Evolutionary conservation across 371 early-diverging fungal genomes (phyloP), one percentile per base, ranked within the genome.

Genomic region (Ordospora pajunii): DNA sequence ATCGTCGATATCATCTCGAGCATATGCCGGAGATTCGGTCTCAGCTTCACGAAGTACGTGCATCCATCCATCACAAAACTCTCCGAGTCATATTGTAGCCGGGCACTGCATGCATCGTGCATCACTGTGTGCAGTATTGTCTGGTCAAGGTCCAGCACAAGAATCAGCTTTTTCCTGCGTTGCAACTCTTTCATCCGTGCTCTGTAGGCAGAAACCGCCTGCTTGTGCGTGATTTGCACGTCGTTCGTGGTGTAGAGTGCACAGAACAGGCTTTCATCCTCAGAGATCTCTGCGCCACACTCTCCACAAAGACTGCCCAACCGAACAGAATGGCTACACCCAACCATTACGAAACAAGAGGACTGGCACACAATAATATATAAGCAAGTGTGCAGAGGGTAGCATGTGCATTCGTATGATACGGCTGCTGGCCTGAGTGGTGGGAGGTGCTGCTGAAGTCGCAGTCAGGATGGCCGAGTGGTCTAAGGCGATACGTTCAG

Each of bases 91-190:
- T 92, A 90, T 5, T 32, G 32, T 32, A 5, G 32, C 5, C 2
- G 32, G 5, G 32, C 32, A 32, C 32, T 32, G 5, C 32, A 32
- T 32, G 32, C 32, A 32, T 32, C 32, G 5, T 32, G 32, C 40
- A 89, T 89, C 7, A 91, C 89, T 10, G 96, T 95, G 72, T 97
- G 98, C n/a, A 97, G 89, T 21, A 98, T 87, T 0, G 99, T 98
- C 84, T 94, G 96, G 83, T 98, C 99, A 54, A 98, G 87, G 86
- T 98, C 99, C 23, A 98, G 87, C 46, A 98, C 89, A n/a, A 98
- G 83, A 12, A 93, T 91, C 42, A 97, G 87, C 80, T 90, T 92
- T 51, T 87, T 86, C 46, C 85, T 85, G 14, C 84, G 70, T 67
- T 89, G 73, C 66, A 96, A 84, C 53, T 90, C 82, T 7, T 86